Conservation (phyloP, 257 asterid species). For the Lycium barbarum region DNA sequence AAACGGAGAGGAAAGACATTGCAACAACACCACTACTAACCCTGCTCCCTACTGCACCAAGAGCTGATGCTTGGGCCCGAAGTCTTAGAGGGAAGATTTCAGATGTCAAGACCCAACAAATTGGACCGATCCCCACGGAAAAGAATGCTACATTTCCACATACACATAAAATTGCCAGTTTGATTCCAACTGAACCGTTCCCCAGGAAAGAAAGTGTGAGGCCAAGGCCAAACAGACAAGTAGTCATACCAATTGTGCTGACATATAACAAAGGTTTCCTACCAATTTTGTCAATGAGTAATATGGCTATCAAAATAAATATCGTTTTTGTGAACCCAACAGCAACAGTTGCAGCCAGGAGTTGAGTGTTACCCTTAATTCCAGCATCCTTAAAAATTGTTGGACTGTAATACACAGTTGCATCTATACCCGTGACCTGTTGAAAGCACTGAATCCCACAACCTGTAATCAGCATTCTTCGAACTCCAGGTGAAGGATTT, state of each 20-base stretch:
- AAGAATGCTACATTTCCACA: slow-evolving; percentile 79
- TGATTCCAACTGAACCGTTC: slow-evolving; percentile 38
- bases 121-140: slow-evolving; percentile 74
- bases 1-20: slow-evolving; percentile 64
- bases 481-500: slow-evolving; percentile 58
- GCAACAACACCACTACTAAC: slow-evolving; percentile 67
- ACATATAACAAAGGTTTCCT: slow-evolving; percentile 64
- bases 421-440: slow-evolving; percentile 74
- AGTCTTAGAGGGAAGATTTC: slow-evolving; percentile 68
- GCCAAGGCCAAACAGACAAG: slow-evolving; percentile 56
- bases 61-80: slow-evolving; percentile 66
- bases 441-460: slow-evolving; percentile 69
- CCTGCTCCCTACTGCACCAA: slow-evolving; percentile 69
- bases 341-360: slow-evolving; percentile 66
- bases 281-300: slow-evolving; percentile 64
- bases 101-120: slow-evolving; percentile 74
- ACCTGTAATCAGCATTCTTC: slow-evolving; percentile 66
- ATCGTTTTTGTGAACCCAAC: slow-evolving; percentile 69
- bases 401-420: slow-evolving; percentile 70
- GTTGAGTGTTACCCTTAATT: slow-evolving; percentile 46
- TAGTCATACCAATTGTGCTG: slow-evolving; percentile 70
- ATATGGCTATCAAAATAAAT: slow-evolving; percentile 58
- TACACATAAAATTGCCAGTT: slow-evolving; percentile 48
- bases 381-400: slow-evolving; percentile 63
- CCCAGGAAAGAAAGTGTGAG: slow-evolving; percentile 43